A percentile compares a stretch with the other conserved stretches of the same genome.
phyloP scores from a whole-genome alignment of 176 grass and related monocot genomes.

The Panicum miliaceum region DNA sequence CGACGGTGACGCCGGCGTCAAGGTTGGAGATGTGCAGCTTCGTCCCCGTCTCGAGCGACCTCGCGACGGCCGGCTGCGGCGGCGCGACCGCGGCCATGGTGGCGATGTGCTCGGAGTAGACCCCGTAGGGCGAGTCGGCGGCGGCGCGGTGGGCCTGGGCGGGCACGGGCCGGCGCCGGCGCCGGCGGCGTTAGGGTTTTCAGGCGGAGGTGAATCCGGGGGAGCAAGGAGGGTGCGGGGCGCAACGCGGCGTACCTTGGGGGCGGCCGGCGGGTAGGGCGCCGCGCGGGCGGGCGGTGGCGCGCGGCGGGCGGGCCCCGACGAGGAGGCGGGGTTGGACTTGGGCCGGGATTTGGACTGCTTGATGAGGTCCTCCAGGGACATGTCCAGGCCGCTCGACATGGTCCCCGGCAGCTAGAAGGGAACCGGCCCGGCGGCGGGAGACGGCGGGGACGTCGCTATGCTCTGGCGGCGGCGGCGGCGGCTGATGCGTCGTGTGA shows the following conservation, averaged over 20 bases:
- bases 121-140: constrained; percentile 44
- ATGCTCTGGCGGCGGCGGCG: not conserved
- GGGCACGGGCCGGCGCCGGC: not conserved
- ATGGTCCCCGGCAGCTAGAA: constrained; percentile 35
- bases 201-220: not conserved
- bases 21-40: constrained; percentile 67
- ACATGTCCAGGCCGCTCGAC: constrained; percentile 63
- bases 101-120: constrained; percentile 61
- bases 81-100: constrained; percentile 24
- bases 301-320: constrained; percentile 54
- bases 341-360: constrained; percentile 55
- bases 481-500: not conserved
- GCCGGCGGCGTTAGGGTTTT: constrained; percentile 52
- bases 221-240: not conserved
- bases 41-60: constrained; percentile 52
- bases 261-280: constrained; percentile 34
- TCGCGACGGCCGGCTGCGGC: not conserved
- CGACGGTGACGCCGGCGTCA: constrained; percentile 46
- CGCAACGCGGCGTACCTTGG: constrained; percentile 46
- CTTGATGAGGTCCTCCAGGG: constrained; percentile 68
- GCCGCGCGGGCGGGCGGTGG: constrained; percentile 34
- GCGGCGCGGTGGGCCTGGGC: constrained; percentile 34
- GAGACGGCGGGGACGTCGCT: not conserved
- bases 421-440: not conserved
- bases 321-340: constrained; percentile 27